Evolutionary conservation across 1,284 basidiomycete species (phyloP).

Genomic region (Trichosporon coremiiforme): DNA sequence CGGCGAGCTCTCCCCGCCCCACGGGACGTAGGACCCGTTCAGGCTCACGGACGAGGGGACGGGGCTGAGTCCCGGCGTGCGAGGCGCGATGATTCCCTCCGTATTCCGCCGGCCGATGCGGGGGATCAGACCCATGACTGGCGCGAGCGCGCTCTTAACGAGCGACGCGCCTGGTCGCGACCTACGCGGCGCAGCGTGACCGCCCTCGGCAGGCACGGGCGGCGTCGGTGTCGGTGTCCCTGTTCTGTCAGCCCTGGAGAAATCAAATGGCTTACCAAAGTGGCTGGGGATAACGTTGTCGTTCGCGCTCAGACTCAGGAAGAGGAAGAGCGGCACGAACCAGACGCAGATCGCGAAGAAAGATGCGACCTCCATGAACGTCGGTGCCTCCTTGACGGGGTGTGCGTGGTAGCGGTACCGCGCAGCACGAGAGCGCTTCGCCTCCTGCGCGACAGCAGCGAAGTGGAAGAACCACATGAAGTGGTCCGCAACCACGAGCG

Average conservation of each 20-base stretch:
- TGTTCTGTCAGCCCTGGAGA: conserved; percentile 73
- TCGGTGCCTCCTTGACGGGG: conserved; percentile 16
- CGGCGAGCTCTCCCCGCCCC: conserved; percentile 21
- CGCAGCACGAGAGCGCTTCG: conserved; percentile 48
- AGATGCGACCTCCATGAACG: conserved; percentile 30
- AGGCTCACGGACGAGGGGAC: conserved; percentile 31
- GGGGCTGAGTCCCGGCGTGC: conserved; percentile 54
- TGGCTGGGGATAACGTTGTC: conserved; percentile 80
- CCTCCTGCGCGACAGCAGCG: conserved; percentile 65
- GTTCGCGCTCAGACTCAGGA: conserved; percentile 89
- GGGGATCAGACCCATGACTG: conserved; percentile 50
- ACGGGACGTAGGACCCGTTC: conserved; percentile 20
- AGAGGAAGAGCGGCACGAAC: conserved; percentile 86
- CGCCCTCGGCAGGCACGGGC: conserved; percentile 38
- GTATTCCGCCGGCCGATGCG: conserved; percentile 40
- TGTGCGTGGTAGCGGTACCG: conserved; percentile 55
- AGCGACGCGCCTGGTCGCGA: conserved; percentile 60
- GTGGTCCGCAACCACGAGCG: conserved; percentile 80
- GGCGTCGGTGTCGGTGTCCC: conserved; percentile 58
- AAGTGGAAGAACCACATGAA: conserved; percentile 96
- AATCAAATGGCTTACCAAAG: conserved; percentile 53
- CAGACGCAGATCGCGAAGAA: conserved; percentile 67
- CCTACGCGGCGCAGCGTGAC: not conserved
- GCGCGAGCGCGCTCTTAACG: conserved; percentile 66
- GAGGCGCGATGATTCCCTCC: conserved; percentile 67